Percentiles rank a stretch among this genome's conserved stretches.
Conservation (phyloP, 768 basidiomycete genomes). For the Tephrocybe sp. region DNA sequence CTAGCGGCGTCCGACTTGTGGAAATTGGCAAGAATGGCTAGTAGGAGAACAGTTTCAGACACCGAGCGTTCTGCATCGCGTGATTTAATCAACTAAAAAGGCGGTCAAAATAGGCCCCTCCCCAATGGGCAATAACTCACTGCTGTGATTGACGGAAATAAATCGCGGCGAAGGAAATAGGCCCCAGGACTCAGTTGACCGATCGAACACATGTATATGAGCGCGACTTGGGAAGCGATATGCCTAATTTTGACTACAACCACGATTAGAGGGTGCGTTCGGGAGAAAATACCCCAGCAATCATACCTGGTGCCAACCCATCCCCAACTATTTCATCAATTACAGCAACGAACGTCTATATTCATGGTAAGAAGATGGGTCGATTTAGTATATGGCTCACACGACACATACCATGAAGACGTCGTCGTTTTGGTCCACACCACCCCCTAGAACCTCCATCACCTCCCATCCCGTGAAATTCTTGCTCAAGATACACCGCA, state of each 20-base stretch:
- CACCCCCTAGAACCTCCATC: slow-evolving; percentile 67
- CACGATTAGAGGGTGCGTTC: not conserved
- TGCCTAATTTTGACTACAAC: slow-evolving; percentile 46
- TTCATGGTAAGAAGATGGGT: not conserved
- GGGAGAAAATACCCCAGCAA: not conserved
- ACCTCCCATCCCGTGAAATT: slow-evolving; percentile 67
- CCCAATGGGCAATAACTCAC: slow-evolving; percentile 30
- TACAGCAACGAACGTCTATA: slow-evolving; percentile 47
- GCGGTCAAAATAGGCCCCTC: not conserved
- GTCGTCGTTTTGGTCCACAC: slow-evolving; percentile 53
- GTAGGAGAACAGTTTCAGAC: slow-evolving; percentile 57
- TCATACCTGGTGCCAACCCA: slow-evolving; percentile 41
- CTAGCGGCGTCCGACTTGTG: slow-evolving; percentile 71
- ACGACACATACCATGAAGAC: slow-evolving; percentile 55
- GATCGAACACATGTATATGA: slow-evolving; percentile 58
- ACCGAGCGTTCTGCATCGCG: slow-evolving; percentile 53
- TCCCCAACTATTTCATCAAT: slow-evolving; percentile 48
- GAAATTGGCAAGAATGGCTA: slow-evolving; percentile 66
- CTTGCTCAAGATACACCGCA: slow-evolving; percentile 52
- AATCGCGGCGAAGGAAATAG: slow-evolving; percentile 61
- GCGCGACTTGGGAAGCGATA: slow-evolving; percentile 51
- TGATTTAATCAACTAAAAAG: slow-evolving; percentile 49
- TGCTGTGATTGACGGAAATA: slow-evolving; percentile 52
- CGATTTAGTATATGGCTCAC: not conserved
- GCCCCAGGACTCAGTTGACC: slow-evolving; percentile 68